Percentiles rank a stretch among this genome's conserved stretches.
These are phyloP conservation scores for Citrus unshiu DNA, from an alignment of 345 rosid genomes.

Conservation along the genomic window DNA sequence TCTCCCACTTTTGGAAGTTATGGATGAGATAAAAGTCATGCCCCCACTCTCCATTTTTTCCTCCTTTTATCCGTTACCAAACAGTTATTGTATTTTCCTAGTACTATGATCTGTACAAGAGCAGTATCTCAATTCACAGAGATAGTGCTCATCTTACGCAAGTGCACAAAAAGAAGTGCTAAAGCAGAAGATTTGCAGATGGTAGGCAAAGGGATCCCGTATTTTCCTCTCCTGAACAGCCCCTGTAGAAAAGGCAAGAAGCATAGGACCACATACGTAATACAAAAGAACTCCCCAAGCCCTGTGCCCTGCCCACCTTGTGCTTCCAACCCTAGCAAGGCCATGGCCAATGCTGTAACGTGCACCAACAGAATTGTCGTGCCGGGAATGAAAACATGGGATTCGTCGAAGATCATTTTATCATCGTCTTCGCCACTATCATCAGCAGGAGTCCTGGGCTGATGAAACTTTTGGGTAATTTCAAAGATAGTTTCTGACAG, in stretches of 20 bases:
- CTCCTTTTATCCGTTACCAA: no score
- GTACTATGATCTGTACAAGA: no score
- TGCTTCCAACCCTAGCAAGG: constrained; percentile 15
- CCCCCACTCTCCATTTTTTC: no score
- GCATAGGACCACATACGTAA: constrained; percentile 35
- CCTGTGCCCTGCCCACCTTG: constrained; percentile 18
- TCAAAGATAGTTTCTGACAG: constrained; percentile 44
- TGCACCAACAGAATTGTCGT: constrained; percentile 44
- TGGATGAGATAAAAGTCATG: no score
- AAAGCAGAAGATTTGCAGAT: constrained; percentile 39
- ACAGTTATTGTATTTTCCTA: no score
- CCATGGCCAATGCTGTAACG: constrained; percentile 23
- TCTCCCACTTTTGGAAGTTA: no score
- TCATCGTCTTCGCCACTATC: constrained; percentile 5
- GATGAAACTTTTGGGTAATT: constrained; percentile 39
- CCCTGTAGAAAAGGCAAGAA: constrained; percentile 53
- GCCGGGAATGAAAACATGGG: constrained; percentile 34
- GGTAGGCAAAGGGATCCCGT: constrained; percentile 56
- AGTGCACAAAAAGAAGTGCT: constrained; percentile 24
- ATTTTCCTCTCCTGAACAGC: constrained; percentile 46
- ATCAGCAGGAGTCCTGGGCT: neutral
- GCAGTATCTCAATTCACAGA: neutral
- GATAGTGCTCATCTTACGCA: constrained; percentile 2
- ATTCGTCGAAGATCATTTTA: constrained; percentile 28
- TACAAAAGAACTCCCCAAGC: constrained; percentile 31